Conservation (phyloP, 768 basidiomycete species). For the Infundibulicybe gibba region DNA sequence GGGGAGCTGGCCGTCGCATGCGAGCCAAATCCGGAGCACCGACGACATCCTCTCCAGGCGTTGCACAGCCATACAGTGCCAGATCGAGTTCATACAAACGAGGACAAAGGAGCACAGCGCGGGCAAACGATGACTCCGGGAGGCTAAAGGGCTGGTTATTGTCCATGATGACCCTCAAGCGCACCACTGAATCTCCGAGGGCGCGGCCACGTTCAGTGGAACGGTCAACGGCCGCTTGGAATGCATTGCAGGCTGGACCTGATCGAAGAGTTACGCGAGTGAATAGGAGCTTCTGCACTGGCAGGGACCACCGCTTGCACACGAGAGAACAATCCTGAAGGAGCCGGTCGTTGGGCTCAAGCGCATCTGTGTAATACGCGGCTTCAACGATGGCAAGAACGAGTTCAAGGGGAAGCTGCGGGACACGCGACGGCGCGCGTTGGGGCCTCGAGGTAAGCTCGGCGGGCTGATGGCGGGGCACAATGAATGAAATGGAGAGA, state of each 20-base stretch:
- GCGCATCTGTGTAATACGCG: constrained; percentile 36
- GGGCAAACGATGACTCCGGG: constrained; percentile 52
- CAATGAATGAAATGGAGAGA: too few species aligned
- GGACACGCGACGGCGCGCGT: constrained; percentile 3
- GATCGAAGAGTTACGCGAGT: constrained; percentile 50
- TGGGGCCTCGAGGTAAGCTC: too few species aligned
- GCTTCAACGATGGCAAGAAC: constrained; percentile 60
- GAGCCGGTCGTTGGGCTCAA: constrained; percentile 33
- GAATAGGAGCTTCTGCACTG: constrained; percentile 65
- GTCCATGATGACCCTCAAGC: constrained; percentile 58
- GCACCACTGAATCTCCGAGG: constrained; percentile 50
- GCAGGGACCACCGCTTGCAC: constrained; percentile 61
- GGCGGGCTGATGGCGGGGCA: too few species aligned
- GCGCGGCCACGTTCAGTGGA: constrained; percentile 42
- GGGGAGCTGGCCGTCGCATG: constrained; percentile 46
- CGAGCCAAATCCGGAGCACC: constrained; percentile 44
- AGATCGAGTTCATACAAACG: constrained; percentile 54
- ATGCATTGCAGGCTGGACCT: constrained; percentile 49
- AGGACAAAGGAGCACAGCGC: constrained; percentile 55
- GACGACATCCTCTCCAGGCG: constrained; percentile 46
- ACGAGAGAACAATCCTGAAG: constrained; percentile 58
- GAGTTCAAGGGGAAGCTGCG: constrained; percentile 58
- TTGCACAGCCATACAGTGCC: constrained; percentile 54
- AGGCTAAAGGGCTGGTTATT: constrained; percentile 63
- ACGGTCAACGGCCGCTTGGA: constrained; percentile 47